phyloP scores from a whole-genome alignment of 257 asterid genomes.

The Petunia axillaris region DNA sequence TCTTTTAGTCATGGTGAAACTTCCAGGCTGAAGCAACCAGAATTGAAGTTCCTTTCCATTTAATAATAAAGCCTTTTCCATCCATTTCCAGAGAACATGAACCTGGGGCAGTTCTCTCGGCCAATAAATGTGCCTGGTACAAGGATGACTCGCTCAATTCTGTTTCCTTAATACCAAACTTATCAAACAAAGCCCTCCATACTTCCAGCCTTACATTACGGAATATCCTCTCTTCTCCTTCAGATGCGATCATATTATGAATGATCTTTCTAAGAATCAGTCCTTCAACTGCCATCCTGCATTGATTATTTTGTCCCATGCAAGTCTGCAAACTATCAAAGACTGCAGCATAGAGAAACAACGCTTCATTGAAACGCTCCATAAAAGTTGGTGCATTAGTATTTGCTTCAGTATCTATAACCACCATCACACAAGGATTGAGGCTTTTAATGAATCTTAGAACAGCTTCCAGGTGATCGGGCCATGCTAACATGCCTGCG shows the following conservation, averaged over 20 bases:
- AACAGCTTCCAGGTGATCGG: conserved; percentile 32
- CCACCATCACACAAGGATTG: conserved; percentile 29
- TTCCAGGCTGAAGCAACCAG: conserved; percentile 27
- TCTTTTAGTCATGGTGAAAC: not conserved
- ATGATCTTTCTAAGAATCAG: conserved; percentile 21
- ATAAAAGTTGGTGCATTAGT: conserved; percentile 10
- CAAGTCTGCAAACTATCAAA: conserved; percentile 42
- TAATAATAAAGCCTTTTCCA: conserved; percentile 42
- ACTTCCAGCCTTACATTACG: conserved; percentile 31
- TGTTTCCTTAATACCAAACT: conserved; percentile 39
- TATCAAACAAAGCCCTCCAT: conserved; percentile 41
- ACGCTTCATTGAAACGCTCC: conserved; percentile 34
- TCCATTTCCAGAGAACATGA: conserved; percentile 31
- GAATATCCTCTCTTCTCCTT: conserved; percentile 24
- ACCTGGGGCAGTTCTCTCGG: not conserved
- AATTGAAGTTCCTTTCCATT: conserved; percentile 49
- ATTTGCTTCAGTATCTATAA: no score
- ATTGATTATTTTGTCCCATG: conserved; percentile 23
- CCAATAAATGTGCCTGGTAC: conserved; percentile 41
- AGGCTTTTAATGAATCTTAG: conserved; percentile 31
- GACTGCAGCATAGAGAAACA: conserved; percentile 28
- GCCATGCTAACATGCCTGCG: conserved; percentile 28
- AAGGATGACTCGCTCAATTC: conserved; percentile 40
- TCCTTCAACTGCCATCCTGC: conserved; percentile 34
- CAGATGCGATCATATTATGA: not conserved